Conservation (phyloP, 2,329 filamentous ascomycete genomes). For the Amylocarpus encephaloides region DNA sequence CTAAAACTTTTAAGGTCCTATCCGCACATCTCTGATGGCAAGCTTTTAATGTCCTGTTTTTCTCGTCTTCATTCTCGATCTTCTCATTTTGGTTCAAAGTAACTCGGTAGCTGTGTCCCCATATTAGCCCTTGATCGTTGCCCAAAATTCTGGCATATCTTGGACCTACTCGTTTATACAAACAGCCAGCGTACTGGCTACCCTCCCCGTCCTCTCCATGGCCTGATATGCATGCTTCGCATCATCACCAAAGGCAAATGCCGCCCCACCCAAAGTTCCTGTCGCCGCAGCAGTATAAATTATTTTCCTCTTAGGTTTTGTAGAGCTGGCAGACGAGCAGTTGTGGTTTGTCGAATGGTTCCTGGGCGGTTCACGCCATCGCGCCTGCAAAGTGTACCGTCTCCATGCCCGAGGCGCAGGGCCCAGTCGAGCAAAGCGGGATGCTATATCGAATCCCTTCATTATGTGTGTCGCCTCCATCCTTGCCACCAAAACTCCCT, state of each 20-base stretch:
- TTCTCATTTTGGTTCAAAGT: constrained; percentile 68
- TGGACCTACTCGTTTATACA: constrained; percentile 79
- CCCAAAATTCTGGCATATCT: neutral
- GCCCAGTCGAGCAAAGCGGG: constrained; percentile 7
- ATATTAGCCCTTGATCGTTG: constrained; percentile 2
- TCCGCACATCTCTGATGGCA: constrained; percentile 92
- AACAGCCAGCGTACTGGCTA: constrained; percentile 65
- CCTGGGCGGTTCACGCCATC: constrained; percentile 5
- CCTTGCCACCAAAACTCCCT: too few species aligned
- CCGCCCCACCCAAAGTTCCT: constrained; percentile 22
- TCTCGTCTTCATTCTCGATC: constrained; percentile 54
- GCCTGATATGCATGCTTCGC: constrained; percentile 71
- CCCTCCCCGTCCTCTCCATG: constrained; percentile 70
- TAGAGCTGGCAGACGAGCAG: constrained; percentile 6
- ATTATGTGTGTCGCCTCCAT: constrained; percentile 12
- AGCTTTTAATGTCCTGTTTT: constrained; percentile 62
- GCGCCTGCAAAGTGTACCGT: constrained; percentile 18
- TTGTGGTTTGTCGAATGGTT: constrained; percentile 9
- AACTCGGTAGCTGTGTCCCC: constrained; percentile 65
- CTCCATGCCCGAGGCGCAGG: constrained; percentile 25
- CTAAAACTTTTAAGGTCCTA: constrained; percentile 76
- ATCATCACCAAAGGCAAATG: constrained; percentile 56
- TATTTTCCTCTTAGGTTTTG: constrained; percentile 10
- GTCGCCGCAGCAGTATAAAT: constrained; percentile 19
- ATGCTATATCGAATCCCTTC: constrained; percentile 24